Conservation (phyloP, 202 grass and related monocot genomes). For the Alloteropsis angusta region DNA sequence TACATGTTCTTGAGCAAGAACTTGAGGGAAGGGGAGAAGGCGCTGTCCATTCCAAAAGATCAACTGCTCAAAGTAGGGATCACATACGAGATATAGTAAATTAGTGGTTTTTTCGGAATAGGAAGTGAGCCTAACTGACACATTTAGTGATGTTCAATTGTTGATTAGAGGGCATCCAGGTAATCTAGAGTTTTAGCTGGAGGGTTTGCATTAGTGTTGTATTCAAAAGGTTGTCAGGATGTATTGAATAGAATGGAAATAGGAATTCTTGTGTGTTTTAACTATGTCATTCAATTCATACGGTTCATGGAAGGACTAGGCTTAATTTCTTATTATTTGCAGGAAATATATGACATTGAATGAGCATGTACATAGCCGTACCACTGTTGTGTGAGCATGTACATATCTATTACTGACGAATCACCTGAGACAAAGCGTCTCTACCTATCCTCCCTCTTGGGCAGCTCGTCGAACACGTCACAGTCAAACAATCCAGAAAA, state of each 20-base stretch:
- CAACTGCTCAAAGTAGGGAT: slow-evolving; percentile 64
- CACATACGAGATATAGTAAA: slow-evolving; percentile 57
- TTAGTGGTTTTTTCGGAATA: slow-evolving; percentile 6
- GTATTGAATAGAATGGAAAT: neutral
- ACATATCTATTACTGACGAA: too few relatives aligned
- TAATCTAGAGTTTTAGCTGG: neutral
- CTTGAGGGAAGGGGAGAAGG: slow-evolving; percentile 40
- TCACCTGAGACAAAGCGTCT: too few relatives aligned
- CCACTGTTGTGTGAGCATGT: too few relatives aligned
- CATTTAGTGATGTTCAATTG: neutral
- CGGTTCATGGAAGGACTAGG: neutral
- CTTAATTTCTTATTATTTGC: neutral
- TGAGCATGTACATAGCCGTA: neutral
- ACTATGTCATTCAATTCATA: neutral
- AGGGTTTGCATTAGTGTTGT: neutral
- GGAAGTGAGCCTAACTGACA: neutral
- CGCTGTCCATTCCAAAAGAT: slow-evolving; percentile 45
- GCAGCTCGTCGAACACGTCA: too few relatives aligned
- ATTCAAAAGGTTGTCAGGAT: neutral
- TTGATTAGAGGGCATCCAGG: neutral
- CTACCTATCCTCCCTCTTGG: too few relatives aligned
- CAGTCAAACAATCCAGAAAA: too few relatives aligned
- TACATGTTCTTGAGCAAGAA: slow-evolving; percentile 65
- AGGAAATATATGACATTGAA: neutral
- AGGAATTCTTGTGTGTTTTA: neutral